phyloP scores from a whole-genome alignment of 306 rosid species.

The Sesbania bispinosa region DNA sequence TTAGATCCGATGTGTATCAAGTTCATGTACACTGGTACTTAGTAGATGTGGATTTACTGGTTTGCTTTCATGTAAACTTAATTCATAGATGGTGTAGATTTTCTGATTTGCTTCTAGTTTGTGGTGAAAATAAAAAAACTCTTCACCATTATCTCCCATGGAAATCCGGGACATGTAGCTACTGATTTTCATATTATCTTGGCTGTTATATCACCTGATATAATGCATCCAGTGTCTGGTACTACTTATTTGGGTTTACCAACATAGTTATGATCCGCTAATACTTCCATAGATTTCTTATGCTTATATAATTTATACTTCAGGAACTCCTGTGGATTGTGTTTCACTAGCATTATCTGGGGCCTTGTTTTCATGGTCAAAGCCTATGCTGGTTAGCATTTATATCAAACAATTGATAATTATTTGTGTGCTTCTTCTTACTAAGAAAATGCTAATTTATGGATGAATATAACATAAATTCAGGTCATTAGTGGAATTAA shows the following conservation, averaged over 20 bases:
- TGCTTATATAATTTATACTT: conserved; percentile 12
- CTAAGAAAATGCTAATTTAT: background rate
- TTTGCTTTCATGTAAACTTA: background rate
- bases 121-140: no score
- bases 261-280: background rate
- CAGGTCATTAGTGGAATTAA: conserved; percentile 97
- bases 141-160: no score
- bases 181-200: background rate
- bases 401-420: background rate
- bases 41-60: background rate
- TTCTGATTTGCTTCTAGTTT: background rate
- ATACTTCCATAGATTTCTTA: conserved; percentile 3
- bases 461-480: conserved; percentile 24
- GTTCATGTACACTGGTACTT: background rate
- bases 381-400: conserved; percentile 86
- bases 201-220: background rate
- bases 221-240: background rate
- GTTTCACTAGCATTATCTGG: conserved; percentile 92
- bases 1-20: background rate
- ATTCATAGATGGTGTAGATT: background rate
- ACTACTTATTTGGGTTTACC: background rate
- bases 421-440: background rate
- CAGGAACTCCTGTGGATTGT: conserved; percentile 97
- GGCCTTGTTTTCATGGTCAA: conserved; percentile 96
- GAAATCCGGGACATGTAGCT: no score